A percentile compares a stretch with the other conserved stretches of the same genome.
Conservation (phyloP, 768 basidiomycete species). For the Phylloporus sp. region DNA sequence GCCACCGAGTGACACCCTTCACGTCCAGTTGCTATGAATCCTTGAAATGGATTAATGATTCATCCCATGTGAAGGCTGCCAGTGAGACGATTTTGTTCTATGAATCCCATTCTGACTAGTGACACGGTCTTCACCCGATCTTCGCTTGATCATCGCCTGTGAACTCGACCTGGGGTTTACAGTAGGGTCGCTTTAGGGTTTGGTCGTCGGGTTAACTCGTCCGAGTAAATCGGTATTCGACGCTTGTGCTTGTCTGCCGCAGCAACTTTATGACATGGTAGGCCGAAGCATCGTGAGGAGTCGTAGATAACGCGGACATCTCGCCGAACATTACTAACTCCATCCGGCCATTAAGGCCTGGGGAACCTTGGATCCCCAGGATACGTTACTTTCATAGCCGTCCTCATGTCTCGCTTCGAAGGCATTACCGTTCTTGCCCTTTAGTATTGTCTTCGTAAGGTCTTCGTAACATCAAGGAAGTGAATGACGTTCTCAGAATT, state of each 20-base stretch:
- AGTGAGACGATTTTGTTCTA: slow-evolving; percentile 48
- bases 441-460: slow-evolving; percentile 45
- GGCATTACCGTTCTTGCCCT: slow-evolving; percentile 35
- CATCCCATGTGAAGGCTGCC: slow-evolving; percentile 2
- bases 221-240: slow-evolving; percentile 20
- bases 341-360: slow-evolving; percentile 31
- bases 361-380: slow-evolving; percentile 36
- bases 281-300: slow-evolving; percentile 19
- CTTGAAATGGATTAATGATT: neutral
- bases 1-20: too few relatives aligned
- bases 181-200: slow-evolving; percentile 19
- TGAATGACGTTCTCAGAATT: too few relatives aligned
- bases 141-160: slow-evolving; percentile 21
- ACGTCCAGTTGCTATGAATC: neutral
- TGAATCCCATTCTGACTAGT: slow-evolving; percentile 35
- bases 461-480: too few relatives aligned
- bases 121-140: slow-evolving; percentile 18
- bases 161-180: slow-evolving; percentile 16
- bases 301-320: neutral
- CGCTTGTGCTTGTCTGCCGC: slow-evolving; percentile 17
- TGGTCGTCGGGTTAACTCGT: neutral
- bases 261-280: slow-evolving; percentile 17
- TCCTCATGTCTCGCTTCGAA: slow-evolving; percentile 49
- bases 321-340: neutral
- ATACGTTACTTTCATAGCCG: slow-evolving; percentile 36